Evolutionary conservation across 176 grass and related monocot genomes (phyloP), one percentile per base, ranked within the genome.

Genomic region (Cenchrus americanus): DNA sequence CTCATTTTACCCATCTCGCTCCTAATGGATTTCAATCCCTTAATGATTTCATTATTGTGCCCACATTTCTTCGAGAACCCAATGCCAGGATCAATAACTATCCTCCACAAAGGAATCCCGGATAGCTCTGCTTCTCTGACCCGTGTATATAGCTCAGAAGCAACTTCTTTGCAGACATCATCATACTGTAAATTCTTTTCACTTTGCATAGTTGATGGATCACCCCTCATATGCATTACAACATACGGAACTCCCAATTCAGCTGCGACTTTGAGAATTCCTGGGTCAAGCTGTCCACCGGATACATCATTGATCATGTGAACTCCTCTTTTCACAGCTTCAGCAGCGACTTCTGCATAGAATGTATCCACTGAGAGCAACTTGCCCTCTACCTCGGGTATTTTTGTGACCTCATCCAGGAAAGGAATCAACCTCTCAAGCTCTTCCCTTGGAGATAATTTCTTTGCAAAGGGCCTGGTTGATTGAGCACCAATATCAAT

Each of bases 401-500:
- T 83, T 88, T 93, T 80, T 22, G 19, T 70, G 55, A 93, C 50
- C 76, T 66, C 82, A 70, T 93, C 91, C 51, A 98, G 80, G 63
- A 98, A 49, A 62, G 91, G 95, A 84, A 95, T 80, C 84, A 98
- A 66, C 75, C 92, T 91, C 48, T 93, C 67, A 80, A 93, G 95
- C 67, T 98, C 92, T 91, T 98, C 88, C 0, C 80, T 69, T 59
- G 81, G 82, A 73, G 95, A 89, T 77, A 95, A 76, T 63, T 84
- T 90, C 66, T 51, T 84, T 59, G 92, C 92, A 90, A 88, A 90
- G 70, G 92, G 92, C 65, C 92, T 89, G 22, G 92, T 98, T 32
- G 95, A 98, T 78, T 98, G 95, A 76, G 95, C 95, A 84, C 92
- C 95, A 57, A 98, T 80, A 73, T 98, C 95, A 49, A 98, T 87